These are phyloP conservation scores for Pachyrhizus erosus DNA, from an alignment of 306 rosid genomes.

Conservation along the genomic window DNA sequence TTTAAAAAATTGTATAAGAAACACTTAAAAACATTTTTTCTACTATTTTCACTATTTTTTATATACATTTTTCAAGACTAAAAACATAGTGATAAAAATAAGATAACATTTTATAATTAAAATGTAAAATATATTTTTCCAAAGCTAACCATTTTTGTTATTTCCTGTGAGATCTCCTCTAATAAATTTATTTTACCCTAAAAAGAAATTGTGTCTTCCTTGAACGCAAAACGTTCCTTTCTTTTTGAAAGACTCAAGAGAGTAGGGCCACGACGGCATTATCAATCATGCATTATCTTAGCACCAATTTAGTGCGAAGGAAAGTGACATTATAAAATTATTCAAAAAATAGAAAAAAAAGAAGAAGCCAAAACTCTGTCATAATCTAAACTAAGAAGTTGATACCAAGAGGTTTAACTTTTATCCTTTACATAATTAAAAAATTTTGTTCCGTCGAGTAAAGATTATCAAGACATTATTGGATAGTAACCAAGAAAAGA, in stretches of 20 bases:
- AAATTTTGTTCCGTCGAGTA: neutral
- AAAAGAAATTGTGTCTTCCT: neutral
- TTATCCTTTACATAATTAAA: neutral
- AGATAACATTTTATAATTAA: neutral
- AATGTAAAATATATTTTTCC: neutral
- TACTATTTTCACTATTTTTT: neutral
- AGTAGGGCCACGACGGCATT: slow-evolving; percentile 23
- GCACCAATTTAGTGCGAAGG: neutral
- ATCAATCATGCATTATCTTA: neutral
- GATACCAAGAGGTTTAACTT: neutral
- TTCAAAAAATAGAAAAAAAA: neutral
- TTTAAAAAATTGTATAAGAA: neutral
- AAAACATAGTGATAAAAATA: neutral
- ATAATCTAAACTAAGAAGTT: neutral
- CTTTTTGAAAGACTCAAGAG: neutral
- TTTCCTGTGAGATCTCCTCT: no score
- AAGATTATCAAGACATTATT: neutral
- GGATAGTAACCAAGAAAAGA: neutral
- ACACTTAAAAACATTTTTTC: neutral
- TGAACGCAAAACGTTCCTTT: neutral
- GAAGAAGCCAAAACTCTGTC: neutral
- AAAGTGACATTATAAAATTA: neutral
- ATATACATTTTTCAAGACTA: neutral
- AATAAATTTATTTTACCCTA: neutral
- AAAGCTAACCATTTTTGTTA: neutral